These are phyloP conservation scores for Ceriops tagal DNA, from an alignment of 345 rosid genomes.

Conservation along the genomic window DNA sequence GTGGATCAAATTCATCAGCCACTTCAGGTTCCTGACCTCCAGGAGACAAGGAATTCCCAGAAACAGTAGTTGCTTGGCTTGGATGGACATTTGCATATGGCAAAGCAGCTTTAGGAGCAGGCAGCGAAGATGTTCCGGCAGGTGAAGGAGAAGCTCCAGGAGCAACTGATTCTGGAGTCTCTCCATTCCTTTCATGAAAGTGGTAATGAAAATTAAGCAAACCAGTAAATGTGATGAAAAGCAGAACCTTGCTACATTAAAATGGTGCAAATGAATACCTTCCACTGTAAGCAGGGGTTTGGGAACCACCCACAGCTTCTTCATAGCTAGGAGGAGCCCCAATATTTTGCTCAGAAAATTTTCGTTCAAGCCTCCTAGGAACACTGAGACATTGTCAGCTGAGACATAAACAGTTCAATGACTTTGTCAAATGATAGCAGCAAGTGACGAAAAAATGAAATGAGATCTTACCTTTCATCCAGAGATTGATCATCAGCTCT, in stretches of 20 bases:
- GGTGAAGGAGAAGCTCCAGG: slow-evolving; percentile 29
- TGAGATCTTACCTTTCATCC: slow-evolving; percentile 58
- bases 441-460: slow-evolving; percentile 19
- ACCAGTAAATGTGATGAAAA: slow-evolving; percentile 4
- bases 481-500: slow-evolving; percentile 61
- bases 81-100: slow-evolving; percentile 35
- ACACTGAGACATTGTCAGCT: background rate
- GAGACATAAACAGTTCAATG: background rate
- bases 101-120: slow-evolving; percentile 40
- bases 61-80: slow-evolving; percentile 23
- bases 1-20: slow-evolving; percentile 94
- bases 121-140: slow-evolving; percentile 13
- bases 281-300: slow-evolving; percentile 66
- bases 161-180: slow-evolving; percentile 50
- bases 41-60: slow-evolving; percentile 24
- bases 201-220: slow-evolving; percentile 16
- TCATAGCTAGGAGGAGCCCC: slow-evolving; percentile 91
- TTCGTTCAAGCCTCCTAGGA: slow-evolving; percentile 60
- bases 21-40: slow-evolving; percentile 37
- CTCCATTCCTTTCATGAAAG: slow-evolving; percentile 51
- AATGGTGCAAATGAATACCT: slow-evolving; percentile 48
- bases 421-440: background rate
- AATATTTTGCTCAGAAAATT: slow-evolving; percentile 76
- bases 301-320: slow-evolving; percentile 73
- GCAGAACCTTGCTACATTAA: slow-evolving; percentile 12